These are phyloP conservation scores for Penicillium chermesinum DNA, from an alignment of 495 filamentous ascomycete species.

Conservation along the genomic window DNA sequence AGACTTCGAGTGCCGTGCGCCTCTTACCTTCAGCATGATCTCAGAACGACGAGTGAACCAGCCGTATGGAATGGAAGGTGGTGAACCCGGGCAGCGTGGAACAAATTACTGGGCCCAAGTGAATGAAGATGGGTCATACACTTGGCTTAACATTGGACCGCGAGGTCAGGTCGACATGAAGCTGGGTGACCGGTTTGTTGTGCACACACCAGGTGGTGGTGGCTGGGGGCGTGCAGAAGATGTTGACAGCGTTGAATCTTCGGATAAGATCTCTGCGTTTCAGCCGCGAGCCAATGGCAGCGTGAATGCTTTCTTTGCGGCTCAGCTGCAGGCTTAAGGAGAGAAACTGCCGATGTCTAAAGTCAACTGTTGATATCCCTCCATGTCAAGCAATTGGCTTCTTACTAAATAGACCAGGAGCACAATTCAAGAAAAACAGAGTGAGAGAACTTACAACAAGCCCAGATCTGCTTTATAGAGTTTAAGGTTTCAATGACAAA, in stretches of 20 bases:
- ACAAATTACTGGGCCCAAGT: neutral
- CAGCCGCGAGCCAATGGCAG: constrained; percentile 10
- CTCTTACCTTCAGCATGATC: neutral
- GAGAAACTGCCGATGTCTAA: no score
- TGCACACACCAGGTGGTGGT: constrained; percentile 44
- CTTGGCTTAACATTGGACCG: constrained; percentile 62
- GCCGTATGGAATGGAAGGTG: neutral
- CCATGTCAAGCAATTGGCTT: no score
- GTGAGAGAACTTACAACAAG: no score
- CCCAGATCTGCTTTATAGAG: no score
- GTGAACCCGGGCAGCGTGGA: neutral
- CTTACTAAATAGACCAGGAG: no score
- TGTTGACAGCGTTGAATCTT: no score
- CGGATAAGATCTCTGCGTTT: constrained; percentile 8
- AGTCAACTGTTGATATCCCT: no score
- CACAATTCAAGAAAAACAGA: no score
- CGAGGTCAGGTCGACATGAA: constrained; percentile 86
- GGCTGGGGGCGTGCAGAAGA: constrained; percentile 49
- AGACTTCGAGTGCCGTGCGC: neutral
- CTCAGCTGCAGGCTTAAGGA: no score
- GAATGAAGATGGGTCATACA: neutral
- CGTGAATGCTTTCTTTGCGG: constrained; percentile 11
- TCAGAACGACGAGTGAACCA: neutral
- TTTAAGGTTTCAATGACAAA: no score
- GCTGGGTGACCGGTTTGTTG: constrained; percentile 75